Base-by-base conservation (phyloP, 106 monocot genomes). In the Gastrodia elata region DNA sequence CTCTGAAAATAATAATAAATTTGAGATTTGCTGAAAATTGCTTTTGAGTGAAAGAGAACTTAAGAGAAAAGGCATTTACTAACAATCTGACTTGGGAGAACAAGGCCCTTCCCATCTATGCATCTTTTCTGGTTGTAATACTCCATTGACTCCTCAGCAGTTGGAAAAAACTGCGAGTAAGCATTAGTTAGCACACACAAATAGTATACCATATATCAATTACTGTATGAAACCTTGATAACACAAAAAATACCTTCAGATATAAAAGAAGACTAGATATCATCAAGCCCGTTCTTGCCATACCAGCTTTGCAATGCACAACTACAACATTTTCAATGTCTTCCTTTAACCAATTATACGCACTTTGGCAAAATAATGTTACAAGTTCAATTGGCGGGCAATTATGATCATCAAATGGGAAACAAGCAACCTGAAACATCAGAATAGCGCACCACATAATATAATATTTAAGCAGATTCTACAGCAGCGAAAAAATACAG, bases 61-160 rank as follows among this genome's bases (percentile, higher is more conserved):
- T 34, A 6, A 25, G 73, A 15, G 83, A 57, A 48, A 80, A 74
- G 70, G 64, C 55, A 70, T 52, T 74, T 55, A 93, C 97, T 93
- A 78, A 98, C 97, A 90, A 98, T 98, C 81, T 98, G 97, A 98
- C 90, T 90, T 80, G 93, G 97, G 18, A 98, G 88, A 82, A 98
- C 88, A 83, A 98, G 93, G 35, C 90, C 97, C 69, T 98, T 98
- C 22, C 88, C 90, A 80, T 98, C 97, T 40, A 93, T 41, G 80
- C 93, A 98, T 88, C 92, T 98, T 77, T 93, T 98, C 82, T 98
- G 97, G 68, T 98, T 98, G 74, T 98, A 98, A 73, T 90, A 98
- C 38, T 98, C 93, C 39, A 98, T 93, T 6, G 97, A 92, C 77
- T 98, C 97, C 78, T 98, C 93, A 72, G 97, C 92, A 69, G 97